These are phyloP conservation scores for Penicillium sp. DNA, from an alignment of 2,329 filamentous ascomycete genomes.

Conservation along the genomic window DNA sequence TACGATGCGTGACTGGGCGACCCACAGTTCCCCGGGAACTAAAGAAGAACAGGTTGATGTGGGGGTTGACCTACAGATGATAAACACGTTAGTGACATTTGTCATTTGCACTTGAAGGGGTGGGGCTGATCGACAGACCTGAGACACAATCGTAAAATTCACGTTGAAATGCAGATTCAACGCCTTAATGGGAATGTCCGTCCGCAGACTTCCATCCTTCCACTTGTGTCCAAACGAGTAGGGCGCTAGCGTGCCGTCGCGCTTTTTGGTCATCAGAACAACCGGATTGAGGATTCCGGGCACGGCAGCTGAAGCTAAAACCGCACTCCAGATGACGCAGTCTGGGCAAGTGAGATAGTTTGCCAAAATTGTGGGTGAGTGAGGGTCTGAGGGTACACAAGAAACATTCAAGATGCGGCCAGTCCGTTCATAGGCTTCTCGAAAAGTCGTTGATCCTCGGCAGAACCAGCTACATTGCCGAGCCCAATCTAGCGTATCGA, in stretches of 20 bases:
- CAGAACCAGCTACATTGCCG: conserved; percentile 85
- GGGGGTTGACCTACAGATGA: conserved; percentile 76
- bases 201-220: conserved; percentile 94
- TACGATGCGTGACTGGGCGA: conserved; percentile 88
- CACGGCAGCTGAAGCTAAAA: conserved; percentile 90
- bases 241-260: conserved; percentile 74
- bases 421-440: conserved; percentile 90
- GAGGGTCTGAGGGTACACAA: conserved; percentile 92
- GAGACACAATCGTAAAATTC: conserved; percentile 87
- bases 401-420: conserved; percentile 94
- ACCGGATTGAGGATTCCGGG: conserved; percentile 96
- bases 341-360: conserved; percentile 95
- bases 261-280: conserved; percentile 84
- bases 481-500: conserved; percentile 93
- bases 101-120: conserved; percentile 29
- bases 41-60: conserved; percentile 99
- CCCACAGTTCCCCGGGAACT: conserved; percentile 89
- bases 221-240: conserved; percentile 99
- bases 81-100: conserved; percentile 42
- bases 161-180: conserved; percentile 98
- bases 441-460: conserved; percentile 87
- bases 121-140: conserved; percentile 37
- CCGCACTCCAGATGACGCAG: conserved; percentile 97
- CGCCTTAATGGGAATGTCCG: conserved; percentile 91
- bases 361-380: conserved; percentile 86